These are phyloP conservation scores for Rosa multiflora DNA, from an alignment of 306 rosid genomes.

Conservation along the genomic window DNA sequence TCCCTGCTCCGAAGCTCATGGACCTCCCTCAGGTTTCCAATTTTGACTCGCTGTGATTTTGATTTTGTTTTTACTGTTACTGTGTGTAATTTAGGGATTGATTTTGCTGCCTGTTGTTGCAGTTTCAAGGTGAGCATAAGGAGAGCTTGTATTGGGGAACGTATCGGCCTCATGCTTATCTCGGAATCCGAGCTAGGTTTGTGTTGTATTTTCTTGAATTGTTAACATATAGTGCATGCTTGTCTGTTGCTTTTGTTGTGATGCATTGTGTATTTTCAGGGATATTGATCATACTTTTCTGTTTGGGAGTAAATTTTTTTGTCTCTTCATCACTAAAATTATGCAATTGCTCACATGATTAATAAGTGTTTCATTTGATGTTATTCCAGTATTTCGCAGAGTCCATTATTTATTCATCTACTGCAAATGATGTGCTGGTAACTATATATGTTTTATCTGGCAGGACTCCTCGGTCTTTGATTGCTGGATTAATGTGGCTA, in stretches of 20 bases:
- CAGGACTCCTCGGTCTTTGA: constrained; percentile 88
- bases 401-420: not conserved
- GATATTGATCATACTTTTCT: not conserved
- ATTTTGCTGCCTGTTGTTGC: constrained; percentile 16
- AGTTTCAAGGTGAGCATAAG: constrained; percentile 95
- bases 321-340: not conserved
- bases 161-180: constrained; percentile 85
- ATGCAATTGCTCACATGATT: not conserved
- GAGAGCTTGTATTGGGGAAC: constrained; percentile 99
- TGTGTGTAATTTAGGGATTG: constrained; percentile 13
- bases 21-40: constrained; percentile 84
- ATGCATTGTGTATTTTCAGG: not conserved
- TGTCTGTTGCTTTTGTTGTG: not conserved
- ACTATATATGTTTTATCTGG: constrained; percentile 12
- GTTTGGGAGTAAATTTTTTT: not conserved
- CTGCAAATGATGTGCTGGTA: constrained; percentile 10
- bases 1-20: constrained; percentile 80
- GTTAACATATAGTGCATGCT: not conserved
- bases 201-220: not conserved
- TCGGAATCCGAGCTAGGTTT: constrained; percentile 92
- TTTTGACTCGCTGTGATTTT: not conserved
- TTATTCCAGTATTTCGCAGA: not conserved
- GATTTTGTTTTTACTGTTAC: not conserved
- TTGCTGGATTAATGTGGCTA: constrained; percentile 96
- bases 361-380: not conserved